These are phyloP conservation scores for Fragaria iinumae DNA, from an alignment of 306 rosid species.

Conservation along the genomic window DNA sequence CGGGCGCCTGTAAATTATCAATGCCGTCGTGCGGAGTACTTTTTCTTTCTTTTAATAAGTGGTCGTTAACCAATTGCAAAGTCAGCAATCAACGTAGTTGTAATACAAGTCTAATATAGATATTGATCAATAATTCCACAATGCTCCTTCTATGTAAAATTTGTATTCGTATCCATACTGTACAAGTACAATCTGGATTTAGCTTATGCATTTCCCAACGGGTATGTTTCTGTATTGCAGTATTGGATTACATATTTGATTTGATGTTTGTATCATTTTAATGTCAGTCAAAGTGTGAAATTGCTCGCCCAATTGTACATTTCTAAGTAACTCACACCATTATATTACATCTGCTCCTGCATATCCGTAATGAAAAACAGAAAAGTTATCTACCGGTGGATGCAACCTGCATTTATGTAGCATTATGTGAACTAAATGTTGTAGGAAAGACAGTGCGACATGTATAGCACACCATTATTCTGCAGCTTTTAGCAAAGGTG, in stretches of 20 bases:
- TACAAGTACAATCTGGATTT: neutral
- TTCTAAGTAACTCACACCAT: no score
- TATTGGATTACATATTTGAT: neutral
- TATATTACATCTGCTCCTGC: no score
- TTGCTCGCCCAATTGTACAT: neutral
- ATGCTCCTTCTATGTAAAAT: neutral
- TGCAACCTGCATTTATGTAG: no score
- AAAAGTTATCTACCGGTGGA: no score
- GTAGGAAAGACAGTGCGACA: no score
- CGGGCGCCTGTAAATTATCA: constrained; percentile 59
- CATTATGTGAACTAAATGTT: no score
- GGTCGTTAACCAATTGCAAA: neutral
- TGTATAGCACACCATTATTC: no score
- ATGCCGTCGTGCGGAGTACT: neutral
- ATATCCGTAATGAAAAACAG: no score
- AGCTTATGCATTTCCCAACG: neutral
- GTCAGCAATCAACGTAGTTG: neutral
- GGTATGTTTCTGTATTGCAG: neutral
- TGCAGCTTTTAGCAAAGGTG: no score
- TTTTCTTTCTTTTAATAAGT: neutral
- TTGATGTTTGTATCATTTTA: neutral
- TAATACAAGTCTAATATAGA: neutral
- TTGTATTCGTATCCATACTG: neutral
- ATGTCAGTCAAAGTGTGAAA: neutral
- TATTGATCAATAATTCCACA: neutral